These are phyloP conservation scores for Cnidoscolus chayamansa DNA, from an alignment of 441 rosid genomes.

Conservation along the genomic window DNA sequence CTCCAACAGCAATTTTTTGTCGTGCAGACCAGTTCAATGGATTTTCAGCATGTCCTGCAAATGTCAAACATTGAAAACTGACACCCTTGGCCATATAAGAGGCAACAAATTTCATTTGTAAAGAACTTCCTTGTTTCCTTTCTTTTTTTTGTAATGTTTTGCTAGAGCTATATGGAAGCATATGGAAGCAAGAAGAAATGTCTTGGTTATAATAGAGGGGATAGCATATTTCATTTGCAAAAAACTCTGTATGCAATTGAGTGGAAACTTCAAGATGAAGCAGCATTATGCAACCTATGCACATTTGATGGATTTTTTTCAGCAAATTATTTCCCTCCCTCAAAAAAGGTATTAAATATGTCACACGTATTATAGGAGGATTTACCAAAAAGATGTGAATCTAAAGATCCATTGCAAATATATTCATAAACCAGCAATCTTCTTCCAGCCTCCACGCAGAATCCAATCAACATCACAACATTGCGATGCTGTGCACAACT, in stretches of 20 bases:
- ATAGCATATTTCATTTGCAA: background rate
- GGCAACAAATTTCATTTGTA: background rate
- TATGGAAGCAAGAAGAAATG: slow-evolving; percentile 4
- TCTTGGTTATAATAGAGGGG: background rate
- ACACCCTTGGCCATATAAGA: slow-evolving; percentile 4
- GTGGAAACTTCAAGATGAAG: slow-evolving; percentile 8
- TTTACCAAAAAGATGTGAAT: slow-evolving; percentile 87
- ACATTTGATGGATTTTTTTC: slow-evolving; percentile 3
- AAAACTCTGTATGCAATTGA: background rate
- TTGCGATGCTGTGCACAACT: slow-evolving; percentile 99
- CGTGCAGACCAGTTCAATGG: slow-evolving; percentile 76
- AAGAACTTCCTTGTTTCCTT: too few relatives aligned
- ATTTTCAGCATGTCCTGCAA: slow-evolving; percentile 51
- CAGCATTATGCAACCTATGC: background rate
- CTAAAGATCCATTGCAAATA: slow-evolving; percentile 93
- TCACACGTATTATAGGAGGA: background rate
- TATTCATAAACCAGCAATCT: slow-evolving; percentile 93
- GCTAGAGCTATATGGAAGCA: background rate
- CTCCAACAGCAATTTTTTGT: slow-evolving; percentile 93
- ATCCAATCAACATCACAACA: slow-evolving; percentile 90
- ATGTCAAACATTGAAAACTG: slow-evolving; percentile 12
- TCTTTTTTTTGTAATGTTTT: too few relatives aligned
- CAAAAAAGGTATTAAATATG: background rate
- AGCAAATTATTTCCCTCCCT: background rate
- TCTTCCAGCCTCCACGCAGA: slow-evolving; percentile 88